Percentiles rank a stretch among this genome's conserved stretches.
These are phyloP conservation scores for Hawksworthiomyces lignivorus DNA, from an alignment of 2,329 filamentous ascomycete species.

Conservation along the genomic window DNA sequence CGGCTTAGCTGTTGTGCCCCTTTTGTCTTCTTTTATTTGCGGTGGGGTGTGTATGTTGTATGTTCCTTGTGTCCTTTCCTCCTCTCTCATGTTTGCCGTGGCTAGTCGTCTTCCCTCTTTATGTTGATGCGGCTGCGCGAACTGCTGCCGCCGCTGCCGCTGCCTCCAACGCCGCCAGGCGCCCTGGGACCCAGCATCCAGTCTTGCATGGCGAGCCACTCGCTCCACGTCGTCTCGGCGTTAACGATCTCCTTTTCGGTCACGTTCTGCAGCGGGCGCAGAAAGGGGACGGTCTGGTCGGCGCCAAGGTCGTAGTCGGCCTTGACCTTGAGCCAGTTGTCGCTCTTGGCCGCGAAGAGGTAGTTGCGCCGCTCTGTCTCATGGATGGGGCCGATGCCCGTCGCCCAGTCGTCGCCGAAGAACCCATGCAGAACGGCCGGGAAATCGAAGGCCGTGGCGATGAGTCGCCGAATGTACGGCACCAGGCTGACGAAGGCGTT, in stretches of 20 bases:
- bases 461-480: conserved; percentile 82
- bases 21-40: too few species aligned
- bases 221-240: conserved; percentile 82
- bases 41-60: too few species aligned
- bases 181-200: conserved; percentile 92
- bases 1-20: too few species aligned
- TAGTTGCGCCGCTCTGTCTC: conserved; percentile 91
- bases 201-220: conserved; percentile 95
- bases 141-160: too few species aligned
- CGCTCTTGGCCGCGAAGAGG: conserved; percentile 88
- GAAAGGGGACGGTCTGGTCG: conserved; percentile 78
- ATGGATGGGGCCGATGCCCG: conserved; percentile 73
- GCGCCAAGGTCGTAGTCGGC: conserved; percentile 80
- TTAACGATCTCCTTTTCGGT: conserved; percentile 71
- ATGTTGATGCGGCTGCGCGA: conserved; percentile 9
- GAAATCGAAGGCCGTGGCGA: conserved; percentile 86
- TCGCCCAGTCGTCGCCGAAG: conserved; percentile 87
- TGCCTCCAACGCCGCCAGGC: conserved; percentile 34
- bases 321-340: conserved; percentile 84
- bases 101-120: conserved; percentile 14
- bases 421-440: conserved; percentile 85
- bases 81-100: too few species aligned
- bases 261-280: conserved; percentile 72
- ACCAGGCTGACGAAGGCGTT: conserved; percentile 56
- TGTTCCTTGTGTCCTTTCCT: not conserved